Base-by-base conservation (phyloP, 768 basidiomycete species). In the Hygrophoropsis aurantiaca region DNA sequence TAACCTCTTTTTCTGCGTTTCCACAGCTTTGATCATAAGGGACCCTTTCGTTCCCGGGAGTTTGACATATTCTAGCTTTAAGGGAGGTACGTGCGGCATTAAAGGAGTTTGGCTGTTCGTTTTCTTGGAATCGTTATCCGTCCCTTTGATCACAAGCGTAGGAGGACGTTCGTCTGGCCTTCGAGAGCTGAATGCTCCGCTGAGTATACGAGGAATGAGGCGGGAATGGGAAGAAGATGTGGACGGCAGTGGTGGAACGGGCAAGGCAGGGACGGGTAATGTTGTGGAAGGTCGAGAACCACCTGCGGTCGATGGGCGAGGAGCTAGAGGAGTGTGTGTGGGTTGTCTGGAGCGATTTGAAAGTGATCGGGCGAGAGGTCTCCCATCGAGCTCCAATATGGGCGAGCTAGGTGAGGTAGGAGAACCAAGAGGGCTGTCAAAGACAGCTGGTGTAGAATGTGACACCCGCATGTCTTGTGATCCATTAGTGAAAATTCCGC, bases 21-120 rank as follows among this genome's bases (percentile, higher is more conserved):
- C 93, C 2, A 92, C 89, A 1, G 92, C 84, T 57, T 91, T 91
- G 40, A 95, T 79, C 60, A 90, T 69, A 15, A 93, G 59, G 8
- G 92, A 82, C 43, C 87, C 87, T 62, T 91, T 94, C 3, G 92
- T 95, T 20, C 92, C 87, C 2, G 93, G 92, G 9, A 95, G 77
- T 67, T 95, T 95, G 47, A 94, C 87, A 58, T 92, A 94, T 64
- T 94, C 92, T 32, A 94, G 67, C 62, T 93, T 92, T 1, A 90
- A 88, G 9, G 90, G 84, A 18, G 88, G 84, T 3, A 79, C 68
- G 51, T 81, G 83, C 3, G 74, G 65, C 7, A 74, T 58, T 3
- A 66, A 44, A 1, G 70, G 66, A 9, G 67, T 51, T 13, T 64
- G 64, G 11, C 64, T 50, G 2, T 56, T 52, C 24, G 63, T 65